phyloP scores from a whole-genome alignment of 2,329 filamentous ascomycete species.

The Phaeosphaeria sp. region DNA sequence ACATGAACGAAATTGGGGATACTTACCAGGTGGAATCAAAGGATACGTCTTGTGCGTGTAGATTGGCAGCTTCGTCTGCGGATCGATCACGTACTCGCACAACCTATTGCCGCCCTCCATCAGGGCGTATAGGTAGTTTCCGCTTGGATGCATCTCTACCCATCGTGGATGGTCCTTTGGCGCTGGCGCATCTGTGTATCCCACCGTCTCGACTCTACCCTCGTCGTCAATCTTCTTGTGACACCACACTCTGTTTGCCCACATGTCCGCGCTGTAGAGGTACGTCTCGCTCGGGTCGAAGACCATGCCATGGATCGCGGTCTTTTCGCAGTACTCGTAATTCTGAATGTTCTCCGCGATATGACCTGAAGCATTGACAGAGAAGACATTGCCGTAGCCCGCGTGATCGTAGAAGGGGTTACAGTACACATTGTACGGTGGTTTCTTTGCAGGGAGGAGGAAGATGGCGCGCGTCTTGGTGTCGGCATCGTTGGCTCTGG shows the following conservation, averaged over 20 bases:
- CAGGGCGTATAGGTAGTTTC: slow-evolving; percentile 80
- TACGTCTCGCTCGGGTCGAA: slow-evolving; percentile 77
- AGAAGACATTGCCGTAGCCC: slow-evolving; percentile 80
- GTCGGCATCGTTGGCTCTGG: slow-evolving; percentile 69
- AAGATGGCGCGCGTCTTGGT: slow-evolving; percentile 91
- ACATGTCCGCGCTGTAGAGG: slow-evolving; percentile 80
- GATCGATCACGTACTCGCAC: slow-evolving; percentile 82
- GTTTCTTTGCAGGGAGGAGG: slow-evolving; percentile 77
- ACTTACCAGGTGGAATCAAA: slow-evolving; percentile 76
- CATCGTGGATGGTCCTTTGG: slow-evolving; percentile 81
- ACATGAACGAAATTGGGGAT: neutral
- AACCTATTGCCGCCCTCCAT: slow-evolving; percentile 91
- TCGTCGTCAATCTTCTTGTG: slow-evolving; percentile 72
- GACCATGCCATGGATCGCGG: slow-evolving; percentile 82
- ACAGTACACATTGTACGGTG: slow-evolving; percentile 84
- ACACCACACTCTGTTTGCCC: slow-evolving; percentile 82
- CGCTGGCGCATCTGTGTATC: slow-evolving; percentile 74
- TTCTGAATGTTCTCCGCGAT: slow-evolving; percentile 73
- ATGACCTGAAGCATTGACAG: slow-evolving; percentile 63
- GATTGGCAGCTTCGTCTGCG: slow-evolving; percentile 73
- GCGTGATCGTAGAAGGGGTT: slow-evolving; percentile 91
- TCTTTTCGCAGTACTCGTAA: slow-evolving; percentile 72
- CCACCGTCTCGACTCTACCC: slow-evolving; percentile 72
- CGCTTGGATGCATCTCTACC: slow-evolving; percentile 82
- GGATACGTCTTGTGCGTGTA: slow-evolving; percentile 81